Conservation (phyloP, 192 early-diverging fungal species). For the Backusella macrospora region DNA sequence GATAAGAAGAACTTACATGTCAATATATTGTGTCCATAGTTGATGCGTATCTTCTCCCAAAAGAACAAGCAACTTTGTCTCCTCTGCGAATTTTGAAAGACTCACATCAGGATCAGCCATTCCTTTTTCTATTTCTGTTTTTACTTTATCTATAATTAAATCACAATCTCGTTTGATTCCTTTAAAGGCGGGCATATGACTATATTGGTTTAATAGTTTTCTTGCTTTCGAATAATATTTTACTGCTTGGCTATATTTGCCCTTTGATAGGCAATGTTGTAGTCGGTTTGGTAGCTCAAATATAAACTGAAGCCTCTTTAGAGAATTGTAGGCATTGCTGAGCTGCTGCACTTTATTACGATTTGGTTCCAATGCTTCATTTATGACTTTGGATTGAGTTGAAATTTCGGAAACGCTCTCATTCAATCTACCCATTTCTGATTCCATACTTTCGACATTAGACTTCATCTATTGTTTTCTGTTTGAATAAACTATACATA, state of each 20-base stretch:
- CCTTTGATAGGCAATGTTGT: slow-evolving; percentile 55
- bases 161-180: slow-evolving; percentile 82
- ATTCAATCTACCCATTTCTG: slow-evolving; percentile 76
- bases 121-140: slow-evolving; percentile 56
- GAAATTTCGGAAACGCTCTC: slow-evolving; percentile 70
- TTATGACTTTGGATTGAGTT: slow-evolving; percentile 49
- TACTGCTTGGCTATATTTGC: slow-evolving; percentile 75
- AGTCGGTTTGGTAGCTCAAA: slow-evolving; percentile 85
- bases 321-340: slow-evolving; percentile 66
- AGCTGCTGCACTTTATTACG: slow-evolving; percentile 78
- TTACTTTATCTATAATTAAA: slow-evolving; percentile 75
- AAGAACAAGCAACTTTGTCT: slow-evolving; percentile 47
- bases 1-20: slow-evolving; percentile 41
- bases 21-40: slow-evolving; percentile 48
- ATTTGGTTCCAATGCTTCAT: slow-evolving; percentile 63
- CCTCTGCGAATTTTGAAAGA: slow-evolving; percentile 53
- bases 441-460: slow-evolving; percentile 86
- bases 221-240: slow-evolving; percentile 71
- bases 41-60: slow-evolving; percentile 46
- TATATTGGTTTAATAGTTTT: slow-evolving; percentile 77
- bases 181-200: slow-evolving; percentile 73
- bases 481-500: not conserved
- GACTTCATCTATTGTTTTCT: slow-evolving; percentile 66
- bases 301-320: slow-evolving; percentile 85
- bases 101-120: slow-evolving; percentile 46